Evolutionary conservation across 495 filamentous ascomycete genomes (phyloP).

Genomic region (Aspergillus mulundensis): DNA sequence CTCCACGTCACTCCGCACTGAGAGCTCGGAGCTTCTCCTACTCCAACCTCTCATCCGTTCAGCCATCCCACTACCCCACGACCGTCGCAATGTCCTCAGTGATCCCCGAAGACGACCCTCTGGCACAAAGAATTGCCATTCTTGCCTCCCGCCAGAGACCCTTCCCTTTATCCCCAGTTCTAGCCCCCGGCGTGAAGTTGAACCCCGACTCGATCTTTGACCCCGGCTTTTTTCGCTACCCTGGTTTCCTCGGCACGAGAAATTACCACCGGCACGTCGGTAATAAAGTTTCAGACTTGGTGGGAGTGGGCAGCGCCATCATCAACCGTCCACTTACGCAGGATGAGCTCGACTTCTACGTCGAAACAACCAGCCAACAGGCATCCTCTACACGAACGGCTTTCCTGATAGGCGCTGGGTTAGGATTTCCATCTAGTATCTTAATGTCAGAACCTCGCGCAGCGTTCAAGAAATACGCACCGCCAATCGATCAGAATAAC

Average conservation of each 20-base stretch:
- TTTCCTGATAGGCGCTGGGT: background rate
- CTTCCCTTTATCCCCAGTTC: background rate
- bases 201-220: conserved; percentile 2
- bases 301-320: conserved; percentile 19
- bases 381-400: conserved; percentile 23
- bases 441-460: conserved; percentile 9
- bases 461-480: conserved; percentile 6
- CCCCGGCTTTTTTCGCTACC: conserved; percentile 26
- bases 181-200: background rate
- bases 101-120: background rate
- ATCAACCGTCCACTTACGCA: conserved; percentile 30
- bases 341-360: conserved; percentile 34
- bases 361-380: conserved; percentile 16
- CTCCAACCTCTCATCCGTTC: background rate
- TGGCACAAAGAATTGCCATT: conserved; percentile 3
- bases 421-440: conserved; percentile 14
- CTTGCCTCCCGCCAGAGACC: background rate
- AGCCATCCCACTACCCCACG: background rate
- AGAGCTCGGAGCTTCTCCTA: background rate
- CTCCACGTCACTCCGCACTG: no score
- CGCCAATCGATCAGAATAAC: background rate
- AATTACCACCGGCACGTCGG: conserved; percentile 18
- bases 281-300: conserved; percentile 7
- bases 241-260: conserved; percentile 27
- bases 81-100: background rate